Evolutionary conservation across 23 red algal species (phyloP).

Genomic region (Gracilaria caudata): DNA sequence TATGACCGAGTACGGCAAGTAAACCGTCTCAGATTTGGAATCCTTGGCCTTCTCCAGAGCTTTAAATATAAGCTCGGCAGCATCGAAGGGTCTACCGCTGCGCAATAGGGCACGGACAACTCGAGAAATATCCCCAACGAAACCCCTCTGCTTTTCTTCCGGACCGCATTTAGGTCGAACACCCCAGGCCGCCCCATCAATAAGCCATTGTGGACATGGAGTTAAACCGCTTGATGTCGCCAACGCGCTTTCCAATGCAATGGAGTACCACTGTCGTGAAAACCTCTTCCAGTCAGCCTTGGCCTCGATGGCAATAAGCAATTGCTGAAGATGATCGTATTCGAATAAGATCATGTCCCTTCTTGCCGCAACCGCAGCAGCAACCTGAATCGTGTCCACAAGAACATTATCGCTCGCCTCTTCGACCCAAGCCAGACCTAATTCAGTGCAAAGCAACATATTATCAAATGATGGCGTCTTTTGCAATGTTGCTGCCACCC

Average conservation of each 20-base stretch:
- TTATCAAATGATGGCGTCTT: conserved; percentile 47
- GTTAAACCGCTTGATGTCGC: not conserved
- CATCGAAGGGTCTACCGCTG: conserved; percentile 29
- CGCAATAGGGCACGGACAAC: conserved; percentile 50
- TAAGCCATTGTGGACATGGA: conserved; percentile 56
- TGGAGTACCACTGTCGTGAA: conserved; percentile 56
- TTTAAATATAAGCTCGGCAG: conserved; percentile 32
- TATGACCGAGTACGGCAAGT: conserved; percentile 53
- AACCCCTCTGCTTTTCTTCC: not conserved
- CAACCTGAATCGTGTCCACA: conserved; percentile 27
- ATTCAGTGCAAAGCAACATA: conserved; percentile 45
- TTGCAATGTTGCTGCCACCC: conserved; percentile 30
- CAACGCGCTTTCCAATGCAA: conserved; percentile 65
- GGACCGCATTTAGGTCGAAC: not conserved
- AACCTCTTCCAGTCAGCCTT: not conserved
- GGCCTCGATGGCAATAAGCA: conserved; percentile 31
- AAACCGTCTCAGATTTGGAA: not conserved
- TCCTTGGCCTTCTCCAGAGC: conserved; percentile 26
- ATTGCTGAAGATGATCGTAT: conserved; percentile 46
- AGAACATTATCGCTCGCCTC: conserved; percentile 49
- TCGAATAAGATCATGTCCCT: not conserved
- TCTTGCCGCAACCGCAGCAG: conserved; percentile 14
- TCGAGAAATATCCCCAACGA: conserved; percentile 42
- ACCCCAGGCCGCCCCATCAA: conserved; percentile 60
- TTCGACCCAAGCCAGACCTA: conserved; percentile 59